Conservation (phyloP, 257 asterid species). For the Scutellaria baicalensis region DNA sequence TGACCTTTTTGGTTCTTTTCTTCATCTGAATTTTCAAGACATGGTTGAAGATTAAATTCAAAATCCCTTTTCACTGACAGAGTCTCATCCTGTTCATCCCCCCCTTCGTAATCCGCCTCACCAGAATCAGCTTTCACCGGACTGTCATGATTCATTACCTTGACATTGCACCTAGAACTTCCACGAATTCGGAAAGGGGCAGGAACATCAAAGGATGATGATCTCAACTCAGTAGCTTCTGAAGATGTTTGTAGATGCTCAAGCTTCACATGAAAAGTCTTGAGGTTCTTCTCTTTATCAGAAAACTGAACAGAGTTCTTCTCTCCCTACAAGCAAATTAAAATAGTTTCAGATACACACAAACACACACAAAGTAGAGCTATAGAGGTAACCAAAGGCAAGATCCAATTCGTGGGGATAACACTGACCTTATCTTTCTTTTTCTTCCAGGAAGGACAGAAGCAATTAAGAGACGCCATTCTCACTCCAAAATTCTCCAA, state of each 20-base stretch:
- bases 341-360: not conserved
- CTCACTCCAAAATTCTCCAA: not conserved
- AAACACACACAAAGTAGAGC: not conserved
- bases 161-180: conserved; percentile 34
- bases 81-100: conserved; percentile 48
- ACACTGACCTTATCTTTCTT: conserved; percentile 42
- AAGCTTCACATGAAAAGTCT: conserved; percentile 27
- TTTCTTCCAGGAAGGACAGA: conserved; percentile 32
- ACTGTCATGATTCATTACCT: conserved; percentile 54
- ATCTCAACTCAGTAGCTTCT: conserved; percentile 27
- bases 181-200: conserved; percentile 29
- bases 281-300: conserved; percentile 9
- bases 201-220: conserved; percentile 39
- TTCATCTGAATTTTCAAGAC: conserved; percentile 11
- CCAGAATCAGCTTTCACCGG: conserved; percentile 31
- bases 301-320: conserved; percentile 5
- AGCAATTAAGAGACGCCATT: conserved; percentile 44
- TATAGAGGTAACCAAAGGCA: not conserved
- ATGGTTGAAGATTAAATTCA: conserved; percentile 38
- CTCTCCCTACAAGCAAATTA: conserved; percentile 28
- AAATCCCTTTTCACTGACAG: conserved; percentile 35
- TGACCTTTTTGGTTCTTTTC: conserved; percentile 17
- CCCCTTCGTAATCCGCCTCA: conserved; percentile 56
- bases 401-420: not conserved
- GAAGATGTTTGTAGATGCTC: conserved; percentile 30